Evolutionary conservation across 2,329 filamentous ascomycete genomes (phyloP).

Genomic region (Penicillium sp.): DNA sequence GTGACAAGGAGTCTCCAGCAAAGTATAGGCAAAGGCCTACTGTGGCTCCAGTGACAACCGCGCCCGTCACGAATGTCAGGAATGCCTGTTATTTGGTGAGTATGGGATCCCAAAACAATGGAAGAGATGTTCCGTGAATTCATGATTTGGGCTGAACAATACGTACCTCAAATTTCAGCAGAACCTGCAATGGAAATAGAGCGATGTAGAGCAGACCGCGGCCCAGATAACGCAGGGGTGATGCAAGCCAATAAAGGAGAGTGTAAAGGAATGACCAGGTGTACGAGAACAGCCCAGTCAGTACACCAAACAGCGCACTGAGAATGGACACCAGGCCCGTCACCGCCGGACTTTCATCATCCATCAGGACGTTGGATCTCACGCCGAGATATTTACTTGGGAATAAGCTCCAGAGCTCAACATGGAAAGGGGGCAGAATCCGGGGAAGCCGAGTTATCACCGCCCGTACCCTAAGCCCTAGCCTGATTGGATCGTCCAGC

Average conservation of each 20-base stretch:
- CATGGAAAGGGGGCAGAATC: slow-evolving; percentile 21
- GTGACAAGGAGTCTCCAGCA: slow-evolving; percentile 61
- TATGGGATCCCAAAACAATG: not conserved
- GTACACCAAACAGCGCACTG: slow-evolving; percentile 17
- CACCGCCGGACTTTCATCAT: slow-evolving; percentile 10
- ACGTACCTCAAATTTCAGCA: slow-evolving; percentile 63
- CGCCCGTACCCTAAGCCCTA: slow-evolving; percentile 33
- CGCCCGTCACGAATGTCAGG: slow-evolving; percentile 50
- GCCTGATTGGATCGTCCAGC: slow-evolving; percentile 25
- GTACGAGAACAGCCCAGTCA: slow-evolving; percentile 27
- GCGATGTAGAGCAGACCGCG: slow-evolving; percentile 49
- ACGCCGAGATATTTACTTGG: not conserved
- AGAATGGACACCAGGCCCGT: slow-evolving; percentile 16
- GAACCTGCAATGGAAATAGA: slow-evolving; percentile 59
- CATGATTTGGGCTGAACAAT: not conserved
- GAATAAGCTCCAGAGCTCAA: slow-evolving; percentile 4
- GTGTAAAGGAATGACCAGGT: slow-evolving; percentile 16
- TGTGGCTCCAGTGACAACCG: slow-evolving; percentile 69
- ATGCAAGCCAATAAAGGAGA: slow-evolving; percentile 36
- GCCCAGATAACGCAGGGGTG: slow-evolving; percentile 41
- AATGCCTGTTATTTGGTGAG: slow-evolving; percentile 22
- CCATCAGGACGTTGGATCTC: slow-evolving; percentile 2
- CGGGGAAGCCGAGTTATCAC: slow-evolving; percentile 28
- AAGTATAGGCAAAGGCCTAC: slow-evolving; percentile 66
- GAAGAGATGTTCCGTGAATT: not conserved